Evolutionary conservation across 1,139 yeast species (phyloP).

Genomic region (Debaryomyces coudertii): DNA sequence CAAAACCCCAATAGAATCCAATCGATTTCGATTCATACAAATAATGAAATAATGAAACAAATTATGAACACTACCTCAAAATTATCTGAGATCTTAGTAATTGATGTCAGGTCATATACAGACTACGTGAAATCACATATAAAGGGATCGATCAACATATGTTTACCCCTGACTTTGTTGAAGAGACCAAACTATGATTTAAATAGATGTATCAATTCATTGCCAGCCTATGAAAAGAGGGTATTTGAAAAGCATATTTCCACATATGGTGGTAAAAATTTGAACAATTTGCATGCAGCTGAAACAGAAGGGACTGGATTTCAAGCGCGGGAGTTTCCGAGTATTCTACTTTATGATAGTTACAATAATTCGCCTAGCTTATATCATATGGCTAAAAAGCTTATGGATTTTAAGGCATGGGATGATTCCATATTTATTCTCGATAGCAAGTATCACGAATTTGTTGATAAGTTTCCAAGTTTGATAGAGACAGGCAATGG

Average conservation of each 20-base stretch:
- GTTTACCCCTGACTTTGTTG: slow-evolving; percentile 77
- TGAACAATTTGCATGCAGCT: slow-evolving; percentile 12
- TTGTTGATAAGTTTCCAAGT: slow-evolving; percentile 22
- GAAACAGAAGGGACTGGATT: slow-evolving; percentile 4
- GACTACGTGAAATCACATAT: slow-evolving; percentile 59
- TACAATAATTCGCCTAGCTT: slow-evolving; percentile 39
- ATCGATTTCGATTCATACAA: slow-evolving; percentile 10
- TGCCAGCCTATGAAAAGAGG: slow-evolving; percentile 48
- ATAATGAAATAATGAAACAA: slow-evolving; percentile 9
- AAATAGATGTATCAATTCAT: slow-evolving; percentile 57
- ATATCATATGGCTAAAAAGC: slow-evolving; percentile 52
- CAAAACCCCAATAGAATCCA: slow-evolving; percentile 1
- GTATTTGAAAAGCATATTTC: slow-evolving; percentile 27
- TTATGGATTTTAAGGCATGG: slow-evolving; percentile 40
- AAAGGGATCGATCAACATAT: slow-evolving; percentile 62
- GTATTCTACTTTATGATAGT: slow-evolving; percentile 38
- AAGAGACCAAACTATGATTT: slow-evolving; percentile 68
- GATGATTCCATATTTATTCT: slow-evolving; percentile 34
- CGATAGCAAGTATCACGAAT: slow-evolving; percentile 36
- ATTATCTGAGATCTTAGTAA: slow-evolving; percentile 36
- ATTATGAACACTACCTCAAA: not conserved
- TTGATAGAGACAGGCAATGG: slow-evolving; percentile 14
- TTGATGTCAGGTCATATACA: slow-evolving; percentile 75
- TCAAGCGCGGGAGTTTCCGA: slow-evolving; percentile 15
- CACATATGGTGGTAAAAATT: slow-evolving; percentile 1